phyloP scores from a whole-genome alignment of 2,329 filamentous ascomycete genomes.

The Nigrospora sphaerica region DNA sequence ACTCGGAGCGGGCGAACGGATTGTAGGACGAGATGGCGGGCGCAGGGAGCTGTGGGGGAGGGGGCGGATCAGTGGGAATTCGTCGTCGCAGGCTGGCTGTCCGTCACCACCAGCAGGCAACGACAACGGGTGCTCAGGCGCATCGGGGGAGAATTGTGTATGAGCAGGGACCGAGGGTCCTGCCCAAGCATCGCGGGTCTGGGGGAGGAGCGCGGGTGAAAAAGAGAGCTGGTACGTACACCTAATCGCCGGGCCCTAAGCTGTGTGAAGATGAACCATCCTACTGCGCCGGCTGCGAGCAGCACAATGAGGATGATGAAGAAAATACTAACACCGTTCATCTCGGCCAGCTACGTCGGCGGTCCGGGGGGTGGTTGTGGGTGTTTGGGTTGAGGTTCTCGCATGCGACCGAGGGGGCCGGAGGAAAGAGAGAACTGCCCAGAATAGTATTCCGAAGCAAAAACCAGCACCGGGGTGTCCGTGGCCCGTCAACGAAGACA shows the following conservation, averaged over 20 bases:
- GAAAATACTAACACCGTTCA: constrained; percentile 58
- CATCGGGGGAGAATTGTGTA: too few species aligned
- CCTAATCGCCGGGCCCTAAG: constrained; percentile 67
- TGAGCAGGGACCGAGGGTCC: too few species aligned
- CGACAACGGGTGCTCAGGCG: too few species aligned
- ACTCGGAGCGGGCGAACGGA: constrained; percentile 54
- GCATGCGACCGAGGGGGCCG: background rate
- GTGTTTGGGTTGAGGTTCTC: background rate
- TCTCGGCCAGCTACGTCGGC: constrained; percentile 18
- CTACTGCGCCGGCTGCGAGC: constrained; percentile 46
- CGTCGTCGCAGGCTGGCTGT: background rate
- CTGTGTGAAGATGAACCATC: constrained; percentile 67
- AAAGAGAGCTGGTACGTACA: constrained; percentile 31
- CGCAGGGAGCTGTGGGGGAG: constrained; percentile 52
- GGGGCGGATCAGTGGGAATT: background rate
- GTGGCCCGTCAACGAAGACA: too few species aligned
- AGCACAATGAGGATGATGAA: constrained; percentile 66
- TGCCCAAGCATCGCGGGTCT: background rate
- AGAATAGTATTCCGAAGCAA: too few species aligned
- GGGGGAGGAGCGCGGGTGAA: background rate
- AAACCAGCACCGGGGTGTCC: too few species aligned
- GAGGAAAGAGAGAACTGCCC: too few species aligned
- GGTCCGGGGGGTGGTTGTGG: background rate
- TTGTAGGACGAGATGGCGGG: constrained; percentile 62
- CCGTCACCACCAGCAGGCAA: too few species aligned